Percentiles rank a stretch among this genome's conserved stretches.
These are phyloP conservation scores for Dalbergia oliveri DNA, from an alignment of 306 rosid genomes.

Conservation along the genomic window DNA sequence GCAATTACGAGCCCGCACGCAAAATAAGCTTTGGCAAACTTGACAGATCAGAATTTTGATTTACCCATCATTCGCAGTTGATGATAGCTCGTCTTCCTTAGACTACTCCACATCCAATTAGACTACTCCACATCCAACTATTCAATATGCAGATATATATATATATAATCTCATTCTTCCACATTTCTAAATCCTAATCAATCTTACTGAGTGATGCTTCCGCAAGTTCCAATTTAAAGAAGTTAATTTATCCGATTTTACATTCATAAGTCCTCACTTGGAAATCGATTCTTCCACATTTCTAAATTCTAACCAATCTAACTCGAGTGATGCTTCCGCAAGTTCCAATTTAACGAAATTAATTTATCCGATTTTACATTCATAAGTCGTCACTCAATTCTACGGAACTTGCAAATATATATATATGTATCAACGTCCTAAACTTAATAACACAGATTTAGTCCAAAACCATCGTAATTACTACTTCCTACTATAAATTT, in stretches of 20 bases:
- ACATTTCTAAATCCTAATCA: background rate
- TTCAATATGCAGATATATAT: conserved; percentile 16
- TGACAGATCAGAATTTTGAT: background rate
- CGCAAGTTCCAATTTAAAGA: conserved; percentile 7
- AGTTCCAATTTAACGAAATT: conserved; percentile 3
- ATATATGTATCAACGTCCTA: background rate
- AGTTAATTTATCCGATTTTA: background rate
- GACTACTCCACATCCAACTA: conserved; percentile 17
- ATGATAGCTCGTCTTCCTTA: conserved; percentile 4
- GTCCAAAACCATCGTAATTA: background rate
- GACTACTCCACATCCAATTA: conserved; percentile 15
- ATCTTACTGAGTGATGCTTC: background rate
- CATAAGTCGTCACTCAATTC: background rate
- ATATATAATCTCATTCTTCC: background rate
- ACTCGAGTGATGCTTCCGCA: background rate
- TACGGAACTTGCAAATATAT: background rate
- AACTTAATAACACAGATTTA: conserved; percentile 20
- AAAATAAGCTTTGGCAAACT: background rate
- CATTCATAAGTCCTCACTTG: conserved; percentile 8
- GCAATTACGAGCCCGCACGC: background rate
- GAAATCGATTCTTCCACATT: background rate
- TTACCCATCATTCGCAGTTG: conserved; percentile 8
- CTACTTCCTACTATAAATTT: background rate
- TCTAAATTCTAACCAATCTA: background rate
- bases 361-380: conserved; percentile 11